Evolutionary conservation across 352 stramenopile genomes (phyloP), one percentile per base, ranked within the genome.

Genomic region (Pythium insidiosum): DNA sequence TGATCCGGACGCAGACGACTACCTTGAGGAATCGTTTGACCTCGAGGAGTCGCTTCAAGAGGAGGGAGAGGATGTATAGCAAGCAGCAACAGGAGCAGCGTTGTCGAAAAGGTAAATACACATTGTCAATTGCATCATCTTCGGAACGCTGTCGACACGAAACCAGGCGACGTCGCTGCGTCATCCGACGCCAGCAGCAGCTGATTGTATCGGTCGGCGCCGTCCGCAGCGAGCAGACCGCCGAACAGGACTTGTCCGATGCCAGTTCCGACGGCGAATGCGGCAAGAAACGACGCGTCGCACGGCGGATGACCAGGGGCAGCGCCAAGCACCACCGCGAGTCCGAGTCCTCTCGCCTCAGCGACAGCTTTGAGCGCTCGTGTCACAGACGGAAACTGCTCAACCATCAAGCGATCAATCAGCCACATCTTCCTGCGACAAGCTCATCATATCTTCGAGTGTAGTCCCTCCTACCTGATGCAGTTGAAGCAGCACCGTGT

Each of bases 191-290:
- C 50, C 10, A 78, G 38, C 31, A 77, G 46, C 25, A 90, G 33
- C 24, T 75, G 59, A 24, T 82, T 84, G 58, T 90, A 88, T 26
- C 66, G 49, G 16, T 70, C 63, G 6, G 79, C 44, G 30, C 57
- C 63, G 2, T 80, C 73, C 1, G 56, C 54, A 5, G 61, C 45
- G 1, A 60, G 24, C 5, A 87, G 47, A 1, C 77, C 77, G 3
- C 77, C 77, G 26, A 90, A 85, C 48, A 86, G 84, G 51, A 90
- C 64, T 40, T 90, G 73, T 2, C 69, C 64, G 12, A 84, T 40
- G 5, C 73, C 73, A 10, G 67, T 21, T 2, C 73, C 74, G 18
- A 86, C 52, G 0, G 74, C 68, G 0, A 90, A 37, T 3, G 71
- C 68, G 1, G 53, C 53, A 0, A 84, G 47, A 40, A 90, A 63